Evolutionary conservation across 352 stramenopile species (phyloP), one percentile per base, ranked within the genome.

Genomic region (Achlya hypogyna): DNA sequence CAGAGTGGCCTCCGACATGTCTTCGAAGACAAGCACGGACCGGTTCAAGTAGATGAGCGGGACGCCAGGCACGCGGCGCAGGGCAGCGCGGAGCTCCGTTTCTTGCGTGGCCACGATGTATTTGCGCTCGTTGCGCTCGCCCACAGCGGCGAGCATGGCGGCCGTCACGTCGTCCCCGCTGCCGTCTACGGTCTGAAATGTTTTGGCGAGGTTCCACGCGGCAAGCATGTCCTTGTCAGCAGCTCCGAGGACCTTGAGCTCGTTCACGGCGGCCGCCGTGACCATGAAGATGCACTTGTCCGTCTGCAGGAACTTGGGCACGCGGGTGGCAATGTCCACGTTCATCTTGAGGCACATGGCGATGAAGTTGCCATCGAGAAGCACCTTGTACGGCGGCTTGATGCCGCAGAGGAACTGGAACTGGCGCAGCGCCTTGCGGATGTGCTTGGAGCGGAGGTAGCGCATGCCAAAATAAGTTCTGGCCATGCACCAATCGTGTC

Each of bases 261-360:
- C 86, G 12, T 84, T 71, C 28, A 94, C 65, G 5, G 81, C 81
- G 0, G 78, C 81, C 40, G 75, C 74, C 25, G 86, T 77, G 64
- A 93, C 86, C 69, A 81, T 88, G 51, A 86, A 83, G 71, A 89
- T 78, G 69, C 75, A 75, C 38, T 92, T 78, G 72, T 85, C 72
- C 10, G 91, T 84, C 69, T 94, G 86, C 42, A 94, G 71, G 58
- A 91, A 87, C 70, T 89, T 90, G 56, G 86, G 78, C 71, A 94
- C 53, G 45, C 86, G 83, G 71, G 87, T 82, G 23, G 74, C 77
- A 28, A 93, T 69, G 71, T 91, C 81, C 29, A 94, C 81, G 64
- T 94, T 91, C 84, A 93, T 93, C 73, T 94, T 82, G 51, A 87
- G 63, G 70, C 84, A 92, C 82, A 94, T 91, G 56, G 81, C 86